Evolutionary conservation across 225 moss, liverwort and hornwort species (phyloP), one percentile per base, ranked within the genome.

Genomic region (Sphagnum contortum): DNA sequence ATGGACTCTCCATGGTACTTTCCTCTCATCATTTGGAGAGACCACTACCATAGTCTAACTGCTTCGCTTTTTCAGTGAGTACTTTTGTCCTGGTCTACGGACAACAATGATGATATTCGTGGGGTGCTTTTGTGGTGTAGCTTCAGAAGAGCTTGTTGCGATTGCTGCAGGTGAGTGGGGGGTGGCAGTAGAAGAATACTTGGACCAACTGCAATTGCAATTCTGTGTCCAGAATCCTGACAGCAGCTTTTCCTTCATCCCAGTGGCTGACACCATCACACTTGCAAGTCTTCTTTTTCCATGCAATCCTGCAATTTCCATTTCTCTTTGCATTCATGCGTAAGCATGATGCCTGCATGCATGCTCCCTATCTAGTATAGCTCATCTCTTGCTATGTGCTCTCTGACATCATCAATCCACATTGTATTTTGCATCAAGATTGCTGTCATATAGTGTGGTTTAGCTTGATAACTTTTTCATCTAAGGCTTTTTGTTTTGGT

Each of bases 241-340:
- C 7, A 71, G 55, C 3, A 1, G 48, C 3, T 84, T 71, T 2
- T 68, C 71, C 2, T 80, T 77, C 70, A 10, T 46, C 29, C 57
- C 8, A 58, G 11, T 44, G 63, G 55, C 9, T 2, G 4, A 5
- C 60, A 3, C 55, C 0, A 75, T 55, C 75, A 80, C 75, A 75
- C 77, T 84, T 77, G 75, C 80, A 84, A 84, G 75, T 84, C 47
- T 49, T 78, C 6, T 69, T 75, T 67, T 73, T 84, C 29, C 29
- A 73, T 75, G 84, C 75, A 65, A 63, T 7, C 0, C 5, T 66
- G 66, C 77, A 55, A 63, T 65, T 47, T 51, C 29, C 29, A 29
- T 29, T 29, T 29, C 29, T 29, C 29, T 29, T 29, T 29, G 29
- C 29, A 29, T 29, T 29, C 29, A 29, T 29, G 29, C 29, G 29